A percentile compares a stretch with the other conserved stretches of the same genome.
These are phyloP conservation scores for Dothideomycetes sp. DNA, from an alignment of 2,329 filamentous ascomycete species.

Conservation along the genomic window DNA sequence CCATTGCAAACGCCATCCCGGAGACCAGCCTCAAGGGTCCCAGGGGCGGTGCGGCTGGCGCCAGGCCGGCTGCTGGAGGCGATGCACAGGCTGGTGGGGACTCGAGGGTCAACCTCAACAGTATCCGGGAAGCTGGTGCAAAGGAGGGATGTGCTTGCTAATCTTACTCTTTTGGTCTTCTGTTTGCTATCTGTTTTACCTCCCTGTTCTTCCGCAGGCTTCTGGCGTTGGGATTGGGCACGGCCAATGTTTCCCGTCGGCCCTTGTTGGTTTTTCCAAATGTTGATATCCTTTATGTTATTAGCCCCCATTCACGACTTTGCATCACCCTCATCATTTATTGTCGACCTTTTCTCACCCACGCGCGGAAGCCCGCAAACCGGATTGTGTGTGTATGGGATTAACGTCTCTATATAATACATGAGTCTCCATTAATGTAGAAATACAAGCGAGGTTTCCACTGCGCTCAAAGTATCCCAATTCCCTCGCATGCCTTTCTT, in stretches of 20 bases:
- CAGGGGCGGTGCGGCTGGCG: slow-evolving; percentile 53
- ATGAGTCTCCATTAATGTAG: too few relatives aligned
- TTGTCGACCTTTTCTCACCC: too few relatives aligned
- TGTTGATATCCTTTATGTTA: background rate
- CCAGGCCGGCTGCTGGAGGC: slow-evolving; percentile 32
- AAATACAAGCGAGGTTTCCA: too few relatives aligned
- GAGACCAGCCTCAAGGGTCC: slow-evolving; percentile 91
- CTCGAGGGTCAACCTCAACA: slow-evolving; percentile 69
- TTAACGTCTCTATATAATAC: too few relatives aligned
- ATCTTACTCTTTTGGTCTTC: slow-evolving; percentile 10
- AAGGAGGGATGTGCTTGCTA: slow-evolving; percentile 91
- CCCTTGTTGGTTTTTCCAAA: too few relatives aligned
- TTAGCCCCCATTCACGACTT: background rate
- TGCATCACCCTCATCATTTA: too few relatives aligned
- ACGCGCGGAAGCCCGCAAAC: too few relatives aligned
- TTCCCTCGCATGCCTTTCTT: too few relatives aligned
- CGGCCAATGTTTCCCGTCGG: background rate
- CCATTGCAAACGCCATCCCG: slow-evolving; percentile 95
- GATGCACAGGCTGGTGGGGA: slow-evolving; percentile 54
- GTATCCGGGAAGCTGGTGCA: slow-evolving; percentile 58
- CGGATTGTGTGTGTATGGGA: too few relatives aligned
- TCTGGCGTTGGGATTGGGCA: too few relatives aligned
- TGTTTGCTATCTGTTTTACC: background rate
- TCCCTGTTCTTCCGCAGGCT: too few relatives aligned
- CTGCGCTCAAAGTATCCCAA: too few relatives aligned